These are phyloP conservation scores for Chrysoporthe deuterocubensis DNA, from an alignment of 2,329 filamentous ascomycete genomes.

Conservation along the genomic window DNA sequence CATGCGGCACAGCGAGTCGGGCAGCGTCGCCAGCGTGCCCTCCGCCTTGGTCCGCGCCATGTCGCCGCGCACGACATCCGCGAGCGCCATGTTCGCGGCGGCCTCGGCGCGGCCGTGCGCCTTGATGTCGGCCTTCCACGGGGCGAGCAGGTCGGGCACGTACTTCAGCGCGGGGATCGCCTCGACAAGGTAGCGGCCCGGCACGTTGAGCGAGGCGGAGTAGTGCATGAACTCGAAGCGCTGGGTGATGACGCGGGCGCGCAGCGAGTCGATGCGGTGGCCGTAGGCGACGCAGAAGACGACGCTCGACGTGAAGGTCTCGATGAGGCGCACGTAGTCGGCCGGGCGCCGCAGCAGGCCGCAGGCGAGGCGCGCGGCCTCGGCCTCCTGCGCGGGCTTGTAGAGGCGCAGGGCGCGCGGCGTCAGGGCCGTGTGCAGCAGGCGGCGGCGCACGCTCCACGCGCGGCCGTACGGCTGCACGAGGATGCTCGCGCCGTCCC, in stretches of 20 bases:
- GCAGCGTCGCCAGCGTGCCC: conserved; percentile 36
- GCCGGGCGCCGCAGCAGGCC: conserved; percentile 44
- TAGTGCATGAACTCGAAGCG: conserved; percentile 54
- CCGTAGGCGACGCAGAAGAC: conserved; percentile 57
- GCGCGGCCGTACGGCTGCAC: conserved; percentile 53
- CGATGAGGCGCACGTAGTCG: conserved; percentile 50
- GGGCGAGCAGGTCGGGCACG: conserved; percentile 48
- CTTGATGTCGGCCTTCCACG: conserved; percentile 52
- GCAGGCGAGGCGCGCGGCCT: conserved; percentile 49
- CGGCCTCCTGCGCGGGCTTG: conserved; percentile 52
- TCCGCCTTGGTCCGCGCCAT: conserved; percentile 40
- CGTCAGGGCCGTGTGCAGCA: conserved; percentile 49
- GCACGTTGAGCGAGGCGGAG: conserved; percentile 50
- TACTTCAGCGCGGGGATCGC: conserved; percentile 48
- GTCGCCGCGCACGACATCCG: conserved; percentile 45
- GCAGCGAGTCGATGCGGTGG: conserved; percentile 51
- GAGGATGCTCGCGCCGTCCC: conserved; percentile 48
- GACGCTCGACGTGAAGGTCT: conserved; percentile 52
- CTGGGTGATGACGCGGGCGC: conserved; percentile 50
- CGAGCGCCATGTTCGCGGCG: conserved; percentile 45
- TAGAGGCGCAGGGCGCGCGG: conserved; percentile 48
- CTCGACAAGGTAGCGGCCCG: conserved; percentile 50
- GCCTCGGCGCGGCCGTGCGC: conserved; percentile 43
- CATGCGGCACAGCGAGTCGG: conserved; percentile 48
- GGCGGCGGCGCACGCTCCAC: conserved; percentile 48